Evolutionary conservation across 2,329 filamentous ascomycete species (phyloP).

Genomic region (Phialophora chinensis): DNA sequence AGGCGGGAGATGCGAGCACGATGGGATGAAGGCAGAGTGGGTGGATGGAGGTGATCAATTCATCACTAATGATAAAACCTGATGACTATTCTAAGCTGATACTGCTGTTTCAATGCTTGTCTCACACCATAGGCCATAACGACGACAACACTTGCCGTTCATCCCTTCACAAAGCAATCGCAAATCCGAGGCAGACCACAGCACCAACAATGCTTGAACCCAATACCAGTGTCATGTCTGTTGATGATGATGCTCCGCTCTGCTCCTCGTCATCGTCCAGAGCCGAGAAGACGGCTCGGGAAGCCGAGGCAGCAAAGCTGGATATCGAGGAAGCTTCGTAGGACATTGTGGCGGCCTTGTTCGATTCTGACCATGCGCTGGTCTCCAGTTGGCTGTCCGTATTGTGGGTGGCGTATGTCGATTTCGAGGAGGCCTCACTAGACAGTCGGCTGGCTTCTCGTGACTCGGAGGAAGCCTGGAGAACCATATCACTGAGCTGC

Average conservation of each 20-base stretch:
- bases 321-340: neutral
- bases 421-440: conserved; percentile 9
- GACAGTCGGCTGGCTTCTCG: conserved; percentile 18
- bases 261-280: neutral
- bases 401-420: conserved; percentile 7
- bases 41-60: conserved; percentile 79
- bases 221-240: conserved; percentile 6
- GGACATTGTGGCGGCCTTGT: conserved; percentile 2
- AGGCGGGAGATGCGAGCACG: conserved; percentile 85
- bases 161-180: conserved; percentile 11
- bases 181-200: conserved; percentile 21
- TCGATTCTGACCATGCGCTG: conserved; percentile 10
- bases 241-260: conserved; percentile 1
- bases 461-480: conserved; percentile 9
- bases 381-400: conserved; percentile 11
- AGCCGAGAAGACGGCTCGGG: conserved; percentile 2
- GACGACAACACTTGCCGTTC: conserved; percentile 2
- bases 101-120: neutral
- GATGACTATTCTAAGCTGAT: conserved; percentile 15
- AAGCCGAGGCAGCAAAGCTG: conserved; percentile 19
- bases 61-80: conserved; percentile 22
- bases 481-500: neutral
- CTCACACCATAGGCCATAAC: neutral
- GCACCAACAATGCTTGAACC: conserved; percentile 20
- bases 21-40: conserved; percentile 95